Conservation (phyloP, 306 rosid species). For the Begonia loranthoides region DNA sequence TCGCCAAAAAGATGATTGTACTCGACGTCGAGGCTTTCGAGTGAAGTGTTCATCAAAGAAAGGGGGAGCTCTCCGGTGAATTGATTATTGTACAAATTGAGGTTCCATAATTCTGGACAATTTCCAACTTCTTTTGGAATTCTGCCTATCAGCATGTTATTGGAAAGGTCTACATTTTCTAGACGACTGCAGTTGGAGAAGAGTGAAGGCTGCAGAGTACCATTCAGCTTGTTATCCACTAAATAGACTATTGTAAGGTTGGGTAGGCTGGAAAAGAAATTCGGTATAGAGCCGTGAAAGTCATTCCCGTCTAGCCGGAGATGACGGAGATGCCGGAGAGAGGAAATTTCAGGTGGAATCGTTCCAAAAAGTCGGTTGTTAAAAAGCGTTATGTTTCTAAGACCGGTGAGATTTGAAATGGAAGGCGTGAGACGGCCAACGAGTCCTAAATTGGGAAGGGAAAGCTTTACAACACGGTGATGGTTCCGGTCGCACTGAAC, state of each 20-base stretch:
- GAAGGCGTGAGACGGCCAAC: constrained; percentile 40
- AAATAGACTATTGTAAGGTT: constrained; percentile 19
- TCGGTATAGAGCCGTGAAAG: constrained; percentile 40
- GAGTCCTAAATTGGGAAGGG: constrained; percentile 16
- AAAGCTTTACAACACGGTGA: constrained; percentile 29
- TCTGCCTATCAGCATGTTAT: constrained; percentile 32
- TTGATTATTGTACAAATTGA: constrained; percentile 44
- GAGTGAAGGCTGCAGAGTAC: constrained; percentile 34
- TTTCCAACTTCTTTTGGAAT: constrained; percentile 54
- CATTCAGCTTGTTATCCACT: constrained; percentile 19
- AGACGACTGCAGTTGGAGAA: constrained; percentile 48
- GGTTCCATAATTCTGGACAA: constrained; percentile 37
- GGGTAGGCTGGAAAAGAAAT: constrained; percentile 31
- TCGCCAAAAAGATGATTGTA: constrained; percentile 36
- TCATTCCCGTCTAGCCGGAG: constrained; percentile 29
- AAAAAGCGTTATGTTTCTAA: constrained; percentile 21
- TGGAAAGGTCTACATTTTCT: constrained; percentile 30
- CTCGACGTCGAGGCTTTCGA: constrained; percentile 39
- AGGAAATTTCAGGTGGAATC: constrained; percentile 34
- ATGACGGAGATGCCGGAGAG: constrained; percentile 25
- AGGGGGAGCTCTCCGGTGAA: constrained; percentile 44
- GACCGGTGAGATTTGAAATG: constrained; percentile 60
- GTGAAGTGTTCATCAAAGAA: constrained; percentile 22
- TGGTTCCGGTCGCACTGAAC: constrained; percentile 26
- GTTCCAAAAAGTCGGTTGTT: constrained; percentile 28